Conservation (phyloP, 2,329 filamentous ascomycete species). For the Penicillium sp. region DNA sequence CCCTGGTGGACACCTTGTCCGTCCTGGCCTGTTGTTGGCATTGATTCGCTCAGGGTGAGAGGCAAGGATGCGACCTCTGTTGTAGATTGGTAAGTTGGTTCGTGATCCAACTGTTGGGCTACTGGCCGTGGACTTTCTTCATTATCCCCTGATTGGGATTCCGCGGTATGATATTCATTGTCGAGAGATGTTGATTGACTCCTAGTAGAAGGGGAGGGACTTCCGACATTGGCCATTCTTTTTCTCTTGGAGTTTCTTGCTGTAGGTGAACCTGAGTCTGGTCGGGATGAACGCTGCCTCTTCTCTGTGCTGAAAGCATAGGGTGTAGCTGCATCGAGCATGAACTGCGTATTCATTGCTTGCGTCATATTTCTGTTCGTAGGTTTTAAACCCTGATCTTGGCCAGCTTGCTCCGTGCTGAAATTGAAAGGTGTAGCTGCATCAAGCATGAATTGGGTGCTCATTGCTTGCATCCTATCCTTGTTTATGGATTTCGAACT, state of each 20-base stretch:
- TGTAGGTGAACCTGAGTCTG: slow-evolving; percentile 2
- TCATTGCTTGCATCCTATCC: slow-evolving; percentile 29
- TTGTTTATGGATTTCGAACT: slow-evolving; percentile 8
- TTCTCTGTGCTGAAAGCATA: slow-evolving; percentile 38
- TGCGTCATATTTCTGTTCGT: slow-evolving; percentile 19
- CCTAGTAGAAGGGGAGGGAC: not conserved
- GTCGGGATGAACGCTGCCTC: slow-evolving; percentile 13
- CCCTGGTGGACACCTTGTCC: slow-evolving; percentile 32
- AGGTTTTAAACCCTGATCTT: slow-evolving; percentile 4
- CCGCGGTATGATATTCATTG: slow-evolving; percentile 8
- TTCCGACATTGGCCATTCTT: not conserved
- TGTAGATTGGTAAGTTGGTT: slow-evolving; percentile 4
- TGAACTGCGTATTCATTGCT: slow-evolving; percentile 40
- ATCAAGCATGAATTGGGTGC: slow-evolving; percentile 44
- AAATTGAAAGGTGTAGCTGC: slow-evolving; percentile 41
- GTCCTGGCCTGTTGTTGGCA: slow-evolving; percentile 34
- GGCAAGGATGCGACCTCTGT: slow-evolving; percentile 22
- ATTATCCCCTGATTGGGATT: not conserved
- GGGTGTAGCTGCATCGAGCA: slow-evolving; percentile 42
- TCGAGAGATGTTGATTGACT: not conserved
- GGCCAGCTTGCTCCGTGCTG: slow-evolving; percentile 23
- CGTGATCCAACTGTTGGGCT: not conserved
- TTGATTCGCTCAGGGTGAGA: slow-evolving; percentile 35
- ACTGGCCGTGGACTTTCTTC: not conserved
- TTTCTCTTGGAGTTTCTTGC: not conserved